Evolutionary conservation across 2,329 filamentous ascomycete genomes (phyloP), one percentile per base, ranked within the genome.

Genomic region (Talaromyces atroroseus): DNA sequence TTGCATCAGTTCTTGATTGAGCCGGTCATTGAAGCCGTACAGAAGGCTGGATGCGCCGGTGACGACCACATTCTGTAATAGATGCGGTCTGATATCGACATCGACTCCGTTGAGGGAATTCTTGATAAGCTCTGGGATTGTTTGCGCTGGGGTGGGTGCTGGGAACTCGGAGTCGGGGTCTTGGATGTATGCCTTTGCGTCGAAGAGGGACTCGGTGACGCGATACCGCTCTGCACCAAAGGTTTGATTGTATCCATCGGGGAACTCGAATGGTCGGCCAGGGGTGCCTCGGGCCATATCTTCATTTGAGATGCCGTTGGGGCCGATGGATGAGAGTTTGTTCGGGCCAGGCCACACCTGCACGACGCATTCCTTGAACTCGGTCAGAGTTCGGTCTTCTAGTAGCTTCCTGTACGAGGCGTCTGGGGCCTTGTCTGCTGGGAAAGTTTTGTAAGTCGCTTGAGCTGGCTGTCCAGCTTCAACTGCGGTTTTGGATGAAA

Each of bases 281-380:
- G 90, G 89, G 61, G 86, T 84, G 46, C 76, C 80, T 69, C 83
- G 86, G 57, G 86, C 86, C 49, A 84, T 79, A 44, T 96, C 92
- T 68, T 94, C 85, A 69, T 92, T 95, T 5, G 77, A 74, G 24
- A 75, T 64, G 38, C 86, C 84, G 21, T 73, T 74, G 76, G 82
- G 63, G 72, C 67, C 64, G n/a, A 73, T 71, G 42, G 64, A 69
- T 63, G 68, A 71, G 65, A 90, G 84, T 59, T 85, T 82, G 58
- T 86, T 86, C 0, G 89, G 89, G 0, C 90, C 90, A 24, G 85
- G 83, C 92, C 94, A 99, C 14, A 92, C 85, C 74, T 96, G 91
- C 26, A 97, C 91, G 16, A 96, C 90, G 18, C 89, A 95, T 76
- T 99, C 95, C 77, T 99, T 99, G 82, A 95, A 99, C 71, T 96